These are phyloP conservation scores for Echinochloa phyllopogon DNA, from an alignment of 176 grass and related monocot species.

Conservation along the genomic window DNA sequence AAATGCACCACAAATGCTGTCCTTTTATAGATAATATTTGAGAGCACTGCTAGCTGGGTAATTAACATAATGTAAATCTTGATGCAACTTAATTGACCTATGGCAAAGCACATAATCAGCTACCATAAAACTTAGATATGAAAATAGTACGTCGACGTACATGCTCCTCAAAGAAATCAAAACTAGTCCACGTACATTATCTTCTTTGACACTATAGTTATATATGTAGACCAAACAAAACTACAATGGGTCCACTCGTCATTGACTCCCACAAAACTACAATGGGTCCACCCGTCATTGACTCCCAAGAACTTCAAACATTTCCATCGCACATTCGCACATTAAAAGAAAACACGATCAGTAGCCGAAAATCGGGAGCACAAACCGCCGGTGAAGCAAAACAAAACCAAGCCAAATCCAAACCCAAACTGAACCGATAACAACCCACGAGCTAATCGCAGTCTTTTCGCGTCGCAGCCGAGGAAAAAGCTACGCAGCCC, in stretches of 20 bases:
- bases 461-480: neutral
- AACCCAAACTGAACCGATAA: conserved; percentile 11
- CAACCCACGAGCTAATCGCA: conserved; percentile 45
- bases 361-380: neutral
- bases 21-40: neutral
- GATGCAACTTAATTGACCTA: neutral
- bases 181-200: neutral
- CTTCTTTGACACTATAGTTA: neutral
- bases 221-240: too few relatives aligned
- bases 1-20: too few relatives aligned
- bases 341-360: neutral
- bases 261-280: neutral
- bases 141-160: neutral
- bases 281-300: neutral
- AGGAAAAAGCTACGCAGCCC: neutral
- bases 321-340: neutral
- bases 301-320: neutral
- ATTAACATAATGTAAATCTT: neutral
- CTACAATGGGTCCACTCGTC: too few relatives aligned
- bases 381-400: neutral
- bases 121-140: neutral
- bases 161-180: neutral
- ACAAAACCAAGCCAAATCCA: neutral
- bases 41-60: neutral
- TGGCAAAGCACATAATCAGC: neutral